Percentiles rank a stretch among this genome's conserved stretches.
These are phyloP conservation scores for Rhynchosporium secalis DNA, from an alignment of 2,329 filamentous ascomycete species.

Conservation along the genomic window DNA sequence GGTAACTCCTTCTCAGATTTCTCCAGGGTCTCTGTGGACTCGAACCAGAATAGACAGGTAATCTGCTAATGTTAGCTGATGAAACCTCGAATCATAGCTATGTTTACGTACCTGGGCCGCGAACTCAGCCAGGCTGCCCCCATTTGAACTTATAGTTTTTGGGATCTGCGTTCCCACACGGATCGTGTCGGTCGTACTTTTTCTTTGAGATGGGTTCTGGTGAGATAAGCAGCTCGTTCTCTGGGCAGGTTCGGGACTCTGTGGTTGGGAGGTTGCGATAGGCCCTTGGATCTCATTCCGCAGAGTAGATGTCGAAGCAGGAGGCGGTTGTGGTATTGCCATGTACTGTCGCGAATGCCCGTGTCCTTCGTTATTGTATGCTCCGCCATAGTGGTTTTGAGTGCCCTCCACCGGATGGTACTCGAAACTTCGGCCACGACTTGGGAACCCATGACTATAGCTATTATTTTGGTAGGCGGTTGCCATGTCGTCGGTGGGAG, in stretches of 20 bases:
- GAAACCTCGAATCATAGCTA: background rate
- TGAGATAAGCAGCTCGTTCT: slow-evolving; percentile 25
- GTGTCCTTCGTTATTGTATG: slow-evolving; percentile 16
- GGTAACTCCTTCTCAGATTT: slow-evolving; percentile 59
- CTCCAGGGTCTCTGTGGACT: slow-evolving; percentile 77
- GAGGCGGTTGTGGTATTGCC: slow-evolving; percentile 22
- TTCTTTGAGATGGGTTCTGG: slow-evolving; percentile 29
- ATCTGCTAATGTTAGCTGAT: slow-evolving; percentile 56
- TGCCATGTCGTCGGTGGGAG: slow-evolving; percentile 55
- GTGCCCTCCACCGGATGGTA: slow-evolving; percentile 26
- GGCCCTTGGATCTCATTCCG: slow-evolving; percentile 35
- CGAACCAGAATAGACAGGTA: slow-evolving; percentile 97
- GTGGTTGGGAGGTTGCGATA: slow-evolving; percentile 23
- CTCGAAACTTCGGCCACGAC: slow-evolving; percentile 41
- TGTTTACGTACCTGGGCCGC: slow-evolving; percentile 67
- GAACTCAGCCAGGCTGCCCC: slow-evolving; percentile 78
- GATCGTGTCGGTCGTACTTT: slow-evolving; percentile 33
- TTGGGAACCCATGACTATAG: slow-evolving; percentile 48
- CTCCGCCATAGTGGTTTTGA: slow-evolving; percentile 20
- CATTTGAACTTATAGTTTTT: slow-evolving; percentile 70
- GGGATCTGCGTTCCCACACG: slow-evolving; percentile 63
- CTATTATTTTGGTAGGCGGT: slow-evolving; percentile 48
- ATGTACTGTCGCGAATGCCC: slow-evolving; percentile 27
- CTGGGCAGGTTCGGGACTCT: slow-evolving; percentile 29
- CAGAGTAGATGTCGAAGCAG: slow-evolving; percentile 23